Percentiles rank a stretch among this genome's conserved stretches.
phyloP scores from a whole-genome alignment of 768 basidiomycete genomes.

The Boletus rufocinnamomeus region DNA sequence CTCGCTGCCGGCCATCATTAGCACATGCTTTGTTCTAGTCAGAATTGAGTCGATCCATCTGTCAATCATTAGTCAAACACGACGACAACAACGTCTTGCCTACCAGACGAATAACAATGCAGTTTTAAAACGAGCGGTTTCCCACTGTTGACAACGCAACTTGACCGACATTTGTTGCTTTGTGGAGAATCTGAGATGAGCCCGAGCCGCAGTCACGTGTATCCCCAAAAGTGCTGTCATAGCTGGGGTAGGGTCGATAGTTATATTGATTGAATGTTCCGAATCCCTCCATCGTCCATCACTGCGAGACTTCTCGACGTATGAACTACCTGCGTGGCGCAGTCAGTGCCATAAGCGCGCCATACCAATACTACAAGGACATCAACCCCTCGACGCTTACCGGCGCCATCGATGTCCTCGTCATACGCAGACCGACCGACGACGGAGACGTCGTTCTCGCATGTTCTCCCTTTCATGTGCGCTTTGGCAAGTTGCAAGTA shows the following conservation, averaged over 20 bases:
- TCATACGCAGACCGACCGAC: constrained; percentile 74
- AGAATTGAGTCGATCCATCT: background rate
- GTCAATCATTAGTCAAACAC: background rate
- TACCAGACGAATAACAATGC: background rate
- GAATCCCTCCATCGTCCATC: background rate
- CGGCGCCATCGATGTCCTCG: constrained; percentile 98
- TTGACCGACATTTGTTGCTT: background rate
- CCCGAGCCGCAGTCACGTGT: constrained; percentile 22
- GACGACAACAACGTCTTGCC: background rate
- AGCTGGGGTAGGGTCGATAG: constrained; percentile 13
- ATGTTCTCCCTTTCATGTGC: constrained; percentile 95
- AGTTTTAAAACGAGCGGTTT: background rate
- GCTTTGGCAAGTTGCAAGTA: constrained; percentile 97
- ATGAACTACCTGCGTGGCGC: constrained; percentile 93
- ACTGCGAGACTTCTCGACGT: background rate
- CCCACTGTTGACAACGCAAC: background rate
- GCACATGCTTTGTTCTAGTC: constrained; percentile 4
- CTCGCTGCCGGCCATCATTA: constrained; percentile 38
- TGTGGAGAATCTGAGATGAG: background rate
- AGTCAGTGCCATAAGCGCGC: constrained; percentile 80
- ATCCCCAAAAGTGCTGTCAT: constrained; percentile 19
- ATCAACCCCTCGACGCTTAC: constrained; percentile 97
- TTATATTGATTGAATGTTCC: constrained; percentile 4
- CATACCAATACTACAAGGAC: constrained; percentile 89
- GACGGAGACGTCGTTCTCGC: constrained; percentile 68